Percentiles rank a stretch among this genome's conserved stretches.
Evolutionary conservation across 768 basidiomycete species (phyloP).

Genomic region (Serendipita vermifera): DNA sequence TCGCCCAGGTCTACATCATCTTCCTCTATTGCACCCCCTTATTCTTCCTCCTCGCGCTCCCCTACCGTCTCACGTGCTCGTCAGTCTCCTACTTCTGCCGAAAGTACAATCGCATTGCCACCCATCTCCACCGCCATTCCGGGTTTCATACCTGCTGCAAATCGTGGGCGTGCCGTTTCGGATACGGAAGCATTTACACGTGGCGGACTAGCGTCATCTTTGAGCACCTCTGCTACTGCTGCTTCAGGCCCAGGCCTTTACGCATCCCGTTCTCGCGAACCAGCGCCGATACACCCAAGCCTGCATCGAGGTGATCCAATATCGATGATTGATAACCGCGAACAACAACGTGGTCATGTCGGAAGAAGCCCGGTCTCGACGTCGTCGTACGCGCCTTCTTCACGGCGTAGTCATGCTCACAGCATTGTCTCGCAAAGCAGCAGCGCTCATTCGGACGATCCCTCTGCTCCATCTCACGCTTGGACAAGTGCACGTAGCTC

Average conservation of each 20-base stretch:
- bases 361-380: background rate
- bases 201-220: background rate
- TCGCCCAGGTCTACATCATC: too few relatives aligned
- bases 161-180: background rate
- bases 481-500: background rate
- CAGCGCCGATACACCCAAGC: constrained; percentile 1
- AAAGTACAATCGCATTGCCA: background rate
- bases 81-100: background rate
- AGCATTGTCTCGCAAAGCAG: background rate
- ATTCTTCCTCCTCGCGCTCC: too few relatives aligned
- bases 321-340: too few relatives aligned
- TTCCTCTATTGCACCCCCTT: too few relatives aligned
- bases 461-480: background rate
- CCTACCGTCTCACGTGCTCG: too few relatives aligned
- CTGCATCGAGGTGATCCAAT: background rate
- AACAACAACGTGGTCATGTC: constrained; percentile 1
- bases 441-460: background rate
- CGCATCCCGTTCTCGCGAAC: background rate
- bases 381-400: background rate
- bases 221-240: too few relatives aligned
- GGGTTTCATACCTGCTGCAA: background rate
- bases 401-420: constrained; percentile 7
- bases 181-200: constrained; percentile 6
- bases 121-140: constrained; percentile 2
- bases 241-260: too few relatives aligned